A percentile compares a stretch with the other conserved stretches of the same genome.
phyloP scores from a whole-genome alignment of 2,329 filamentous ascomycete genomes.

The Ceratocystis huliohia region DNA sequence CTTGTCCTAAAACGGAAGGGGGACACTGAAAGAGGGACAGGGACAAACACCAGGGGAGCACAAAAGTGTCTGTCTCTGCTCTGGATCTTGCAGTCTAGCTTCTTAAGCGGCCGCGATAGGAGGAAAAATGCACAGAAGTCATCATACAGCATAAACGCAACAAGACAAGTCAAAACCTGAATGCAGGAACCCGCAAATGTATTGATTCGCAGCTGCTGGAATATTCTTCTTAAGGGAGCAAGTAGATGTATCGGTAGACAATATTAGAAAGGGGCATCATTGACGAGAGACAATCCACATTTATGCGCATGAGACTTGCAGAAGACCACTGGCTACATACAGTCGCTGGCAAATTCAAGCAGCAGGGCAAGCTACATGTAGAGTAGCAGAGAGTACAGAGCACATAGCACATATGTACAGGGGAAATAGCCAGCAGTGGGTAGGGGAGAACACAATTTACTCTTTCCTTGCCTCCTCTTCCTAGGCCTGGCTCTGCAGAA shows the following conservation, averaged over 20 bases:
- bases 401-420: too few species aligned
- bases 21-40: not conserved
- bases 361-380: not conserved
- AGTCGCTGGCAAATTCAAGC: not conserved
- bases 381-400: too few species aligned
- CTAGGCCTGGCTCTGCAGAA: too few species aligned
- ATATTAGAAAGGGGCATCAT: not conserved
- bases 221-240: not conserved
- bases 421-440: too few species aligned
- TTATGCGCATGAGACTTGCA: not conserved
- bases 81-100: too few species aligned
- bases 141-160: not conserved
- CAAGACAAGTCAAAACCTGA: not conserved
- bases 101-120: not conserved
- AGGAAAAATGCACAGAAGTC: not conserved
- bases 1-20: not conserved
- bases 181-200: not conserved
- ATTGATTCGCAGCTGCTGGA: not conserved
- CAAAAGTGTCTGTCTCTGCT: not conserved
- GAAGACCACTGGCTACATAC: not conserved
- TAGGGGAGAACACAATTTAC: too few species aligned
- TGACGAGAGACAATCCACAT: not conserved
- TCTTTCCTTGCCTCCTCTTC: too few species aligned
- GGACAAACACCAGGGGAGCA: not conserved
- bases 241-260: not conserved